phyloP scores from a whole-genome alignment of 768 basidiomycete genomes.

The Boletus pseudopeckii region DNA sequence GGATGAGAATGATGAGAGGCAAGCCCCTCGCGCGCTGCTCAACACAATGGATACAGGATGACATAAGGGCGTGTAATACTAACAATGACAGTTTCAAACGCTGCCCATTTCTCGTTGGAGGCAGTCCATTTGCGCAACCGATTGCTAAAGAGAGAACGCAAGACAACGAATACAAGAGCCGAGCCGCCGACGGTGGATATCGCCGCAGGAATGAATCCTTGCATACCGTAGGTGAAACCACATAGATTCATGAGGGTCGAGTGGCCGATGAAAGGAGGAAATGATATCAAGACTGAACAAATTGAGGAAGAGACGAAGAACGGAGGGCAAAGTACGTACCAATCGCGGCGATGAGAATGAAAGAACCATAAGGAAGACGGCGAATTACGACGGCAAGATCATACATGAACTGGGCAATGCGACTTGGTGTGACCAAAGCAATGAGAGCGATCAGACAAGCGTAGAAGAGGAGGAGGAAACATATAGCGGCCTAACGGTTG shows the following conservation, averaged over 20 bases:
- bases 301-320: slow-evolving; percentile 42
- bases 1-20: slow-evolving; percentile 77
- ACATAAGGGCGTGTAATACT: slow-evolving; percentile 21
- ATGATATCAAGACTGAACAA: slow-evolving; percentile 26
- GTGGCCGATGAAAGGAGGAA: slow-evolving; percentile 33
- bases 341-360: slow-evolving; percentile 49
- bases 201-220: slow-evolving; percentile 66
- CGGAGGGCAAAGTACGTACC: slow-evolving; percentile 52
- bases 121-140: slow-evolving; percentile 58
- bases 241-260: slow-evolving; percentile 50
- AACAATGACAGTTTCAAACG: slow-evolving; percentile 72
- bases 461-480: slow-evolving; percentile 58
- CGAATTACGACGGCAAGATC: slow-evolving; percentile 63
- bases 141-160: slow-evolving; percentile 56
- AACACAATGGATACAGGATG: not conserved
- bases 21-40: slow-evolving; percentile 68
- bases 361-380: slow-evolving; percentile 57
- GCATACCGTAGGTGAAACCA: slow-evolving; percentile 82
- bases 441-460: slow-evolving; percentile 41
- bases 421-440: slow-evolving; percentile 55
- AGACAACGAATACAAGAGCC: slow-evolving; percentile 53
- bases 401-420: slow-evolving; percentile 68
- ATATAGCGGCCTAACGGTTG: slow-evolving; percentile 45
- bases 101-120: slow-evolving; percentile 71
- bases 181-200: slow-evolving; percentile 63